phyloP scores from a whole-genome alignment of 208 protist species.

The Trypanosoma boissoni region DNA sequence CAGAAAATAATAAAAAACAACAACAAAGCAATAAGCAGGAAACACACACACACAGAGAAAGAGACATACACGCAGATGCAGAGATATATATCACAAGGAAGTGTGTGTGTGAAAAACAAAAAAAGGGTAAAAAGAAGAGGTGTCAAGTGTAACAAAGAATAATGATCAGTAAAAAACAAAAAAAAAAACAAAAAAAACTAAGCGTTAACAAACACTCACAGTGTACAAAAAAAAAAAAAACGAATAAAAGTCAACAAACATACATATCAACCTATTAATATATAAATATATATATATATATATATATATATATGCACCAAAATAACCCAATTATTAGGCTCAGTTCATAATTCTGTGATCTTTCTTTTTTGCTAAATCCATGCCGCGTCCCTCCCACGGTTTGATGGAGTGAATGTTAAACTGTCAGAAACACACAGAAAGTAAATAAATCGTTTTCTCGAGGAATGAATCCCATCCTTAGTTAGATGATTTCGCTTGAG shows the following conservation, averaged over 20 bases:
- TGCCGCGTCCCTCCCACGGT: neutral
- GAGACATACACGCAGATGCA: neutral
- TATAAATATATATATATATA: neutral
- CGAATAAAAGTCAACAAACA: conserved; percentile 1
- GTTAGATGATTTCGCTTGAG: no score
- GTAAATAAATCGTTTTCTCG: neutral
- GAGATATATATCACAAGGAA: neutral
- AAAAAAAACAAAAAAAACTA: conserved; percentile 19
- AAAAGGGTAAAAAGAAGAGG: neutral
- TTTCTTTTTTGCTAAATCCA: no score
- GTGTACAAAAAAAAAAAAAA: neutral
- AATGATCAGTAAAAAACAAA: conserved; percentile 7
- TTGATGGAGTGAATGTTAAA: neutral
- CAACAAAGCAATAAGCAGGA: no score
- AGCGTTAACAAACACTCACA: neutral
- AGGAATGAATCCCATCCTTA: conserved; percentile 1
- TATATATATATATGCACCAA: neutral
- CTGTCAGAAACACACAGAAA: neutral
- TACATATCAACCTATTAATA: conserved; percentile 12
- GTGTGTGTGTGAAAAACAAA: neutral
- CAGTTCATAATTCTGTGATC: no score
- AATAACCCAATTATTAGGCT: no score
- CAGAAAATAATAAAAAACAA: no score
- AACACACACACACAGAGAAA: neutral
- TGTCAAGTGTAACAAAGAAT: conserved; percentile 4